Conservation (phyloP, 768 basidiomycete genomes). For the Tricholoma hemisulphureum region DNA sequence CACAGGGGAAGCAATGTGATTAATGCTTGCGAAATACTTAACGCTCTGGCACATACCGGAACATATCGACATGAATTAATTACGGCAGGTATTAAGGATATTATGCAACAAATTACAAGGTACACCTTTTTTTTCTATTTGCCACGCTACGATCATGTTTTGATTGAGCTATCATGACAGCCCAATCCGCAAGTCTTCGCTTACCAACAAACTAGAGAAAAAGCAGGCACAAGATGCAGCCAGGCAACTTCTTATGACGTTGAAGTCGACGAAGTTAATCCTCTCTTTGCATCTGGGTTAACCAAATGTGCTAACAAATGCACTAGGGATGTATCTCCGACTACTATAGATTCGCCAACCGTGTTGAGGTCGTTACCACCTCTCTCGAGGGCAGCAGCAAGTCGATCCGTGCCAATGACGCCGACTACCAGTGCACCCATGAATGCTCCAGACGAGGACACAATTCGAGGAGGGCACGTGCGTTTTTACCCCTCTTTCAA, state of each 20-base stretch:
- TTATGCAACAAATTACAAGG: conserved; percentile 15
- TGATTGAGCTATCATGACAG: not conserved
- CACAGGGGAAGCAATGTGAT: conserved; percentile 10
- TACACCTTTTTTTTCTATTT: not conserved
- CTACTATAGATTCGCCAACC: not conserved
- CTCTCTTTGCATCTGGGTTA: not conserved
- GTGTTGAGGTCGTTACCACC: not conserved
- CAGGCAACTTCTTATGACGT: conserved; percentile 4
- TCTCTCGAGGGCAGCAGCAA: not conserved
- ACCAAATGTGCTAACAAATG: not conserved
- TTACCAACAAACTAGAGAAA: conserved; percentile 9
- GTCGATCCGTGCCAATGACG: not conserved
- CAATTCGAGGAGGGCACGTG: not conserved
- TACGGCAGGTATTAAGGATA: conserved; percentile 9
- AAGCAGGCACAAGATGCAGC: conserved; percentile 3
- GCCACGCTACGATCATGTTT: not conserved
- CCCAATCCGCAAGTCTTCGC: conserved; percentile 5
- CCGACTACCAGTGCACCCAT: not conserved
- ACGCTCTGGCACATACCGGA: conserved; percentile 14
- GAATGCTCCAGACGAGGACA: not conserved
- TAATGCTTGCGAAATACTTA: conserved; percentile 14
- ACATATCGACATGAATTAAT: conserved; percentile 9
- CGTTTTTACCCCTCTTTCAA: not conserved
- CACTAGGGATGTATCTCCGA: not conserved
- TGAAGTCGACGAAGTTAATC: conserved; percentile 1